Conservation (phyloP, 2,329 filamentous ascomycete species). For the Coleophoma eucalyptorum region DNA sequence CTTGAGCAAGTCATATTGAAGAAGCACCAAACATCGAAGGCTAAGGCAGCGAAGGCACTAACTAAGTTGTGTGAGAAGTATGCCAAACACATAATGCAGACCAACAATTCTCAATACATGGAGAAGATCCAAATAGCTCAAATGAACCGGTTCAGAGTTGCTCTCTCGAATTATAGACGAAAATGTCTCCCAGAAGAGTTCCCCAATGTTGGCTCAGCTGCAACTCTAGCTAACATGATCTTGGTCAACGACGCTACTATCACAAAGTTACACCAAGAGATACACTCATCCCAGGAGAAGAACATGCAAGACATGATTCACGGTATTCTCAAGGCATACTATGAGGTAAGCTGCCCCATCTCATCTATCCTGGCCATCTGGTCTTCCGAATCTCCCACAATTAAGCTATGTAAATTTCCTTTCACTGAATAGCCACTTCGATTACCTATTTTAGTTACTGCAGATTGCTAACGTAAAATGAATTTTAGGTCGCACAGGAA, state of each 20-base stretch:
- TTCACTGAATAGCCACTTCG: background rate
- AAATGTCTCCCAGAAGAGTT: background rate
- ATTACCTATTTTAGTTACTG: too few species aligned
- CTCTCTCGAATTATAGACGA: constrained; percentile 7
- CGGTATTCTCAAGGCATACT: constrained; percentile 33
- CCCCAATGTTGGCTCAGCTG: background rate
- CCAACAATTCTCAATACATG: constrained; percentile 8
- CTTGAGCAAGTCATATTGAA: background rate
- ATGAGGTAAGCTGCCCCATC: constrained; percentile 24
- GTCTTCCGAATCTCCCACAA: constrained; percentile 1
- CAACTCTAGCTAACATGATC: constrained; percentile 2
- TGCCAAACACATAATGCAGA: constrained; percentile 8
- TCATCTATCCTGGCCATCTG: background rate
- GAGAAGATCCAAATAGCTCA: constrained; percentile 9
- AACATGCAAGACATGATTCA: constrained; percentile 31
- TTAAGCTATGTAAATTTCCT: background rate
- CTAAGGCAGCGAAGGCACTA: background rate
- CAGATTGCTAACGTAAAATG: background rate
- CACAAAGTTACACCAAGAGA: constrained; percentile 9
- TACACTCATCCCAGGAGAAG: constrained; percentile 15
- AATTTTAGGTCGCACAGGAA: constrained; percentile 21
- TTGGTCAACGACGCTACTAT: constrained; percentile 5
- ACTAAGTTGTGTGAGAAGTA: constrained; percentile 3
- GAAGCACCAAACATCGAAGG: background rate
- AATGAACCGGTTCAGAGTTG: constrained; percentile 9